Evolutionary conservation across 2,329 filamentous ascomycete genomes (phyloP), one percentile per base, ranked within the genome.

Genomic region (Macroventuria anomochaeta): DNA sequence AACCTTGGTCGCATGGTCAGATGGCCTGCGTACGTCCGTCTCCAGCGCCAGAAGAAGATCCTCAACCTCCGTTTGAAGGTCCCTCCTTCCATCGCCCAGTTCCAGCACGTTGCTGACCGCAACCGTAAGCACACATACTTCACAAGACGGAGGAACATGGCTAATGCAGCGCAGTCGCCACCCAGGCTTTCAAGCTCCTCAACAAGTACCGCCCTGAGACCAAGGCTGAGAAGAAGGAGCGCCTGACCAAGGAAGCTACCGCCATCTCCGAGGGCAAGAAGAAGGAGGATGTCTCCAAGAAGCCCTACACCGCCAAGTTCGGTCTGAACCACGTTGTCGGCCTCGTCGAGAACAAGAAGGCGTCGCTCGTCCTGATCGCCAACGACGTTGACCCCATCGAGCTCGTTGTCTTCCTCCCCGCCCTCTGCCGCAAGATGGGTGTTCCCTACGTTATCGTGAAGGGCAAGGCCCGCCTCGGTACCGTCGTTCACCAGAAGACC

Each of bases 171-270:
- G n/a, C 33, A 68, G 67, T 93, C 68, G 96, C 96, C 70, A 90
- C 92, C 73, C 93, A 97, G 85, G 85, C 91, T 67, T 95, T 99
- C 87, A 97, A 97, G 88, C 89, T 99, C 77, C 90, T 99, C 77
- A 96, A 96, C 90, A 99, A 99, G 87, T 99, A 99, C 89, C 92
- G 93, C 74, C 95, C 95, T 69, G 95, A 99, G 87, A 96, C 91
- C 81, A 97, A 97, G 88, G 83, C 85, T 73, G 93, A 97, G 89
- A 99, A 99, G 91, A 99, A 97, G 88, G 96, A 99, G 85, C 92
- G 95, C 83, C 86, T 99, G 67, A 87, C 90, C 79, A 92, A 96
- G 87, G 95, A 99, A 87, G 95, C 96, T 65, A 96, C 93, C 73
- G 96, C 95, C 75, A 87, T 99, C 79, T 88, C 92, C 79, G 93